Percentiles rank a stretch among this genome's conserved stretches.
Conservation (phyloP, 73 alveolate genomes). For the Paramecium sonneborni region DNA sequence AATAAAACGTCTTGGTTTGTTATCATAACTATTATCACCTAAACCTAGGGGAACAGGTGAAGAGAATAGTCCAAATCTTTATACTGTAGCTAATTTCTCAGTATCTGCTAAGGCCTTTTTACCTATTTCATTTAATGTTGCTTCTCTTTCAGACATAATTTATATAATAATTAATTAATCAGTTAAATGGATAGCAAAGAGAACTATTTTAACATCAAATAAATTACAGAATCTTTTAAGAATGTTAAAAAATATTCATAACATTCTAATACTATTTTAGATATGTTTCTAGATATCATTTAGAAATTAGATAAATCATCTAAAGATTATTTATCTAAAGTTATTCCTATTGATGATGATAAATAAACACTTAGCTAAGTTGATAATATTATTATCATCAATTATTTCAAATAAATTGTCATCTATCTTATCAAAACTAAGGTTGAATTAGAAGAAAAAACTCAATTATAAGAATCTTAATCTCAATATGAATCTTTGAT, state of each 20-base stretch:
- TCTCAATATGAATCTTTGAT: constrained; percentile 3
- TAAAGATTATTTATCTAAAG: neutral
- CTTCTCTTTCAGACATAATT: constrained; percentile 39
- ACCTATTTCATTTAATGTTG: neutral
- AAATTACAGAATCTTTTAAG: neutral
- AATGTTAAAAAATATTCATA: neutral
- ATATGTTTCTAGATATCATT: neutral
- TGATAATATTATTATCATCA: neutral
- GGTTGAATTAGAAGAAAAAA: constrained; percentile 2
- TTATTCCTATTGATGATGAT: constrained; percentile 24
- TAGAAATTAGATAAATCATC: neutral
- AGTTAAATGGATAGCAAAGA: neutral
- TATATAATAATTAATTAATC: neutral
- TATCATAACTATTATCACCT: constrained; percentile 35
- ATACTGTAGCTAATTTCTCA: constrained; percentile 31
- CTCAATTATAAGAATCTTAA: neutral
- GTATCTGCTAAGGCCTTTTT: constrained; percentile 21
- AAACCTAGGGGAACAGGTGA: constrained; percentile 52
- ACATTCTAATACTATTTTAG: neutral
- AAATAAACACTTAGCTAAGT: neutral
- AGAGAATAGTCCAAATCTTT: constrained; percentile 26
- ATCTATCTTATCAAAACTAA: constrained; percentile 26
- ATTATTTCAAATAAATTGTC: constrained; percentile 22
- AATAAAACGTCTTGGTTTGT: constrained; percentile 49
- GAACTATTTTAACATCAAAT: neutral